These are phyloP conservation scores for Pythium dissotocum DNA, from an alignment of 352 stramenopile species.

Conservation along the genomic window DNA sequence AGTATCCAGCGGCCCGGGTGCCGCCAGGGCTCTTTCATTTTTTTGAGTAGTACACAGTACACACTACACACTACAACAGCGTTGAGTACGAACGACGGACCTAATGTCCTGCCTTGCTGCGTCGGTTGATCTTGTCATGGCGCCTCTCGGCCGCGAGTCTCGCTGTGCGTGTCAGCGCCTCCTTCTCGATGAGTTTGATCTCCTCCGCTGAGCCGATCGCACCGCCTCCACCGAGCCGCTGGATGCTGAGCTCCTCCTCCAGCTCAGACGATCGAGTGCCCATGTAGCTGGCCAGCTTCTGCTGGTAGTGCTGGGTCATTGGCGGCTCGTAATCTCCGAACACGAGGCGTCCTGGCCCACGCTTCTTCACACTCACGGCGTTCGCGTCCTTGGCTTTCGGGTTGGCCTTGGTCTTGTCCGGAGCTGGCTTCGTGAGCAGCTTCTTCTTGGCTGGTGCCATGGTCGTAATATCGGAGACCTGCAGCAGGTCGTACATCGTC, in stretches of 20 bases:
- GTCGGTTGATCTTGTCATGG: conserved; percentile 76
- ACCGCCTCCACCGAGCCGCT: conserved; percentile 36
- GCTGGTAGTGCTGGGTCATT: conserved; percentile 65
- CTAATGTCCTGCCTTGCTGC: conserved; percentile 50
- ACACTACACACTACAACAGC: not conserved
- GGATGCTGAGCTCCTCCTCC: conserved; percentile 74
- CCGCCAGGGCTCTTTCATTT: not conserved
- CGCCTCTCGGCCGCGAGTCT: conserved; percentile 75
- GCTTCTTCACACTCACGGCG: conserved; percentile 34
- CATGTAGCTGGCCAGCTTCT: conserved; percentile 82
- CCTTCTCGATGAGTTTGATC: conserved; percentile 58
- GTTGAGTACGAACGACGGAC: not conserved
- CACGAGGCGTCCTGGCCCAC: conserved; percentile 57
- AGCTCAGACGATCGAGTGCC: conserved; percentile 57
- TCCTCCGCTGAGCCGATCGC: conserved; percentile 38
- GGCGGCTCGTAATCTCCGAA: conserved; percentile 75
- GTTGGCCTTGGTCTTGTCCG: not conserved
- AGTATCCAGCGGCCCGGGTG: not conserved
- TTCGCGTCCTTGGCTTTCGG: conserved; percentile 27
- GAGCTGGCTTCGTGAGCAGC: conserved; percentile 14
- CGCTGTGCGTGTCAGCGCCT: conserved; percentile 60
- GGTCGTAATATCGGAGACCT: conserved; percentile 13
- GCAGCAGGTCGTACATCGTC: conserved; percentile 27
- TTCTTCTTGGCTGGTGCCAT: conserved; percentile 13
- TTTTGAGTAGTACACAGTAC: not conserved